phyloP scores from a whole-genome alignment of 2,329 filamentous ascomycete species.

The Triangularia setosa region DNA sequence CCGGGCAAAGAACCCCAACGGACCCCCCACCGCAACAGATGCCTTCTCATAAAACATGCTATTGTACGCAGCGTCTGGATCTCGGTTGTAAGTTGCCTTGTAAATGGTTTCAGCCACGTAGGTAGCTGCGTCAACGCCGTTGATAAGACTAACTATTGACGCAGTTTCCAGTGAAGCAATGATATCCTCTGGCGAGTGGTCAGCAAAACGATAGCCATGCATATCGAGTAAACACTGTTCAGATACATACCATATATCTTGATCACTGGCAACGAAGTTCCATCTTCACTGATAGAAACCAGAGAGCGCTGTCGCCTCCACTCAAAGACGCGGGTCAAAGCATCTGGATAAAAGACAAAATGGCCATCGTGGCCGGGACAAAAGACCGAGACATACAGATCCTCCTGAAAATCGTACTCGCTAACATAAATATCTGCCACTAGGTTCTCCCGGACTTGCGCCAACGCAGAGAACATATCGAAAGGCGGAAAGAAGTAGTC shows the following conservation, averaged over 20 bases:
- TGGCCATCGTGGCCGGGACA: conserved; percentile 40
- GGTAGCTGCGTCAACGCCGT: conserved; percentile 29
- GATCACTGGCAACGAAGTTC: conserved; percentile 38
- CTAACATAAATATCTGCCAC: conserved; percentile 33
- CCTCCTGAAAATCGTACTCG: conserved; percentile 40
- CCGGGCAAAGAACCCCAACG: conserved; percentile 30
- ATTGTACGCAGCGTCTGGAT: conserved; percentile 36
- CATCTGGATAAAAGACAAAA: conserved; percentile 39
- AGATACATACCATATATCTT: conserved; percentile 41
- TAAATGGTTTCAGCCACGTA: conserved; percentile 43
- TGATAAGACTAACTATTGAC: conserved; percentile 28
- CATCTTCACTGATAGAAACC: conserved; percentile 37
- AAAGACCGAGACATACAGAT: conserved; percentile 37
- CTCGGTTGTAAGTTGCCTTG: conserved; percentile 33
- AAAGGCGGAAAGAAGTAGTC: conserved; percentile 37
- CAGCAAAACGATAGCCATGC: background rate
- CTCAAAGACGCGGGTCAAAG: conserved; percentile 36
- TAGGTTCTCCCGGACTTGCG: conserved; percentile 32
- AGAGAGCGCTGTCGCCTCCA: conserved; percentile 38
- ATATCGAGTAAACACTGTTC: background rate
- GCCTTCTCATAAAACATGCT: conserved; percentile 34
- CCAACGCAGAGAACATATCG: conserved; percentile 37
- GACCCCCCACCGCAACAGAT: conserved; percentile 15
- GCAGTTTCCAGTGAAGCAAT: conserved; percentile 24
- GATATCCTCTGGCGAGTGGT: conserved; percentile 14